phyloP scores from a whole-genome alignment of 805 yeast species.

The Ogataea glucozyma region DNA sequence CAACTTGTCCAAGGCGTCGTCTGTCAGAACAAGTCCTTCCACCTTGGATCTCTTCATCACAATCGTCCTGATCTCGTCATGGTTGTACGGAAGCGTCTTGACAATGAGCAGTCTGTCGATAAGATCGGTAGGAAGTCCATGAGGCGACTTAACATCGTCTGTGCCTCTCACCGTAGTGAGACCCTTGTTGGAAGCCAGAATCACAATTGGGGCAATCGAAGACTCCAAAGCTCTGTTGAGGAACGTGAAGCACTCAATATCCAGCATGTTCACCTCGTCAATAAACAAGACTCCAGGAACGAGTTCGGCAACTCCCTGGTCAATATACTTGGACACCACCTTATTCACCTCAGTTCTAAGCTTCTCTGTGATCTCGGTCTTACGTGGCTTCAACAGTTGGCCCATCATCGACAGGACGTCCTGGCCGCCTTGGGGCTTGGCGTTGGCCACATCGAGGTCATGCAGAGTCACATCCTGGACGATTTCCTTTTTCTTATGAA shows the following conservation, averaged over 20 bases:
- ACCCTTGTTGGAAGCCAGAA: constrained; percentile 98
- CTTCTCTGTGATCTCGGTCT: constrained; percentile 94
- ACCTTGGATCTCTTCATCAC: constrained; percentile 87
- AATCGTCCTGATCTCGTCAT: constrained; percentile 84
- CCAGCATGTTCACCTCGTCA: constrained; percentile 98
- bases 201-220: constrained; percentile 93
- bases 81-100: constrained; percentile 75
- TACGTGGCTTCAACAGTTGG: constrained; percentile 90
- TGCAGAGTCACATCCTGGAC: constrained; percentile 98
- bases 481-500: constrained; percentile 91
- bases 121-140: constrained; percentile 94
- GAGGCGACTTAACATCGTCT: constrained; percentile 82
- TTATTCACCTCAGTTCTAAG: constrained; percentile 95
- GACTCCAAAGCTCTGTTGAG: constrained; percentile 95
- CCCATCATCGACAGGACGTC: constrained; percentile 98
- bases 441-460: constrained; percentile 96
- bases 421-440: constrained; percentile 95
- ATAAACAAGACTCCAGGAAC: constrained; percentile 97
- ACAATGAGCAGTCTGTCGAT: constrained; percentile 92
- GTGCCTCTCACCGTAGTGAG: constrained; percentile 93
- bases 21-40: constrained; percentile 83
- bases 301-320: constrained; percentile 97
- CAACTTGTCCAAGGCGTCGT: constrained; percentile 82
- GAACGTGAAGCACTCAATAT: constrained; percentile 94
- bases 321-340: constrained; percentile 97